A percentile compares a stretch with the other conserved stretches of the same genome.
These are phyloP conservation scores for Candida sanyaensis DNA, from an alignment of 1,139 yeast genomes.

Conservation along the genomic window DNA sequence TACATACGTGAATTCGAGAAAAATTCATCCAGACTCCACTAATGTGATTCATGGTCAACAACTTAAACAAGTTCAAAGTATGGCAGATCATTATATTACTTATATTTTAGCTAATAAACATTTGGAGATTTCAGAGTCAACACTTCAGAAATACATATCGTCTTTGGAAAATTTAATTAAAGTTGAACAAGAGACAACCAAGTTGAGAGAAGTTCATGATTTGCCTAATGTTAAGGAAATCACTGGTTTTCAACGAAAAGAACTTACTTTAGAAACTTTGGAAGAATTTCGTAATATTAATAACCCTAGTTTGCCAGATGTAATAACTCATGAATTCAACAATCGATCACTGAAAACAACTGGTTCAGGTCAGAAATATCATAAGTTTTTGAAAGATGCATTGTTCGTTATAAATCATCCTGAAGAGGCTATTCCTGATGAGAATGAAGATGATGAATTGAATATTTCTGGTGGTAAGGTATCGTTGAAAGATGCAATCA, in stretches of 20 bases:
- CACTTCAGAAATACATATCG: slow-evolving; percentile 5
- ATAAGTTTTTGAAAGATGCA: slow-evolving; percentile 27
- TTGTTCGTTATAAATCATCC: slow-evolving; percentile 37
- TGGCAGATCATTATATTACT: slow-evolving; percentile 11
- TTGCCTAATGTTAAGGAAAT: slow-evolving; percentile 7
- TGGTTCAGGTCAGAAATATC: slow-evolving; percentile 8
- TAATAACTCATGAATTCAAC: slow-evolving; percentile 6
- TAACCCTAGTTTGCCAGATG: slow-evolving; percentile 12
- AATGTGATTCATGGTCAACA: slow-evolving; percentile 8
- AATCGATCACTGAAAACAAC: slow-evolving; percentile 3
- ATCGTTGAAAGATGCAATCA: slow-evolving; percentile 65
- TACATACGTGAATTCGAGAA: slow-evolving; percentile 11
- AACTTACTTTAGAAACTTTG: slow-evolving; percentile 24
- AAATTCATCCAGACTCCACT: slow-evolving; percentile 5
- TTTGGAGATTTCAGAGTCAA: slow-evolving; percentile 11
- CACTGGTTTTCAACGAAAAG: slow-evolving; percentile 16
- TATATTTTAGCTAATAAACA: slow-evolving; percentile 10
- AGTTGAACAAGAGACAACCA: not conserved
- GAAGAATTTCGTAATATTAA: slow-evolving; percentile 16
- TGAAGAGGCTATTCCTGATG: slow-evolving; percentile 44
- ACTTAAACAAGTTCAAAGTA: slow-evolving; percentile 3
- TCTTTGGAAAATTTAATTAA: slow-evolving; percentile 6
- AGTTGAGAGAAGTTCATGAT: slow-evolving; percentile 7
- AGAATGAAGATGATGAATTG: slow-evolving; percentile 50
- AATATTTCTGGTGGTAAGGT: slow-evolving; percentile 68